phyloP scores from a whole-genome alignment of 495 filamentous ascomycete genomes.

The Saxophila tyrrhenica region DNA sequence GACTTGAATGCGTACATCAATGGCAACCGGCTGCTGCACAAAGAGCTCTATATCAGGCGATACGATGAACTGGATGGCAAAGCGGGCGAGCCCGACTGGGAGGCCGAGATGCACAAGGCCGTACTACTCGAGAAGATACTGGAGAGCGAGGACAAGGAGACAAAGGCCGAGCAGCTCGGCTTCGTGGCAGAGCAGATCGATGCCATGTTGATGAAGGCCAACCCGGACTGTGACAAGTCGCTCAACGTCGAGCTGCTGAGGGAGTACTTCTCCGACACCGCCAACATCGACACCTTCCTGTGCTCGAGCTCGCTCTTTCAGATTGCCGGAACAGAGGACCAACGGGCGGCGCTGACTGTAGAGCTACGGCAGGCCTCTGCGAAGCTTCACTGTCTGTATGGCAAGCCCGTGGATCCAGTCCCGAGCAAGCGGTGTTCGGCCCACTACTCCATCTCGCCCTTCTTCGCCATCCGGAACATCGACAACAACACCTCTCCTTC shows the following conservation, averaged over 20 bases:
- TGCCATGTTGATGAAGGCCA: constrained; percentile 23
- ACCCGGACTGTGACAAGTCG: constrained; percentile 13
- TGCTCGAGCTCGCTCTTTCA: constrained; percentile 43
- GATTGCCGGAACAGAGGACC: constrained; percentile 28
- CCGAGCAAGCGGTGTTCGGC: constrained; percentile 16
- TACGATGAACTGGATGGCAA: constrained; percentile 32
- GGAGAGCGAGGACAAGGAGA: constrained; percentile 25
- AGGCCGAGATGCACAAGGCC: constrained; percentile 36
- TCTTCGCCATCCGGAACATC: constrained; percentile 4
- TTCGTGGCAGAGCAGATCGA: constrained; percentile 17
- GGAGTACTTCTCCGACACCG: constrained; percentile 25
- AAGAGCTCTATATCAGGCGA: constrained; percentile 35
- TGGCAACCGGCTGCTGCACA: constrained; percentile 41
- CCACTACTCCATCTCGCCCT: background rate
- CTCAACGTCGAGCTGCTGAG: constrained; percentile 26
- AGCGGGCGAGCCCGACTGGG: constrained; percentile 36
- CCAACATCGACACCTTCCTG: constrained; percentile 37
- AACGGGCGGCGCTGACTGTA: constrained; percentile 12
- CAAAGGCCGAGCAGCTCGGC: constrained; percentile 21
- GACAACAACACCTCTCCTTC: background rate
- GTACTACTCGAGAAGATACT: constrained; percentile 38
- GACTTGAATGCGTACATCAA: constrained; percentile 37
- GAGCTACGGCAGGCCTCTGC: constrained; percentile 45
- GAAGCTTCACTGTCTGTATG: constrained; percentile 51
- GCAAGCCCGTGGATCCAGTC: constrained; percentile 34